phyloP scores from a whole-genome alignment of 495 filamentous ascomycete species.

The Trypethelium eluteriae region DNA sequence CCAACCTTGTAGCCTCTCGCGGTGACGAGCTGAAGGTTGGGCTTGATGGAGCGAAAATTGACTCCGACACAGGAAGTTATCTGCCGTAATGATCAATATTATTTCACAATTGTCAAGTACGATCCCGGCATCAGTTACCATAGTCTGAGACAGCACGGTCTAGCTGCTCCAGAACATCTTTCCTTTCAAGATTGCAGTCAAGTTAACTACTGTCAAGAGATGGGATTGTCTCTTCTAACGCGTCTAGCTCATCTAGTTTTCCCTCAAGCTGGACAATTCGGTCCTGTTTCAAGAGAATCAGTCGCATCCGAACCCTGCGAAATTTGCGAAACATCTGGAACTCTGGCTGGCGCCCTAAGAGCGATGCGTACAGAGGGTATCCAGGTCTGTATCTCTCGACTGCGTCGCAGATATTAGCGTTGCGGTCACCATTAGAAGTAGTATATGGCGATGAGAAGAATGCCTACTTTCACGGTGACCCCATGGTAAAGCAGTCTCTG shows the following conservation, averaged over 20 bases:
- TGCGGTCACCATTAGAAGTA: neutral
- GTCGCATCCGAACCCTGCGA: neutral
- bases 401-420: neutral
- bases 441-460: neutral
- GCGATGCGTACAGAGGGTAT: neutral
- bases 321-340: conserved; percentile 2
- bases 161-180: neutral
- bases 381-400: neutral
- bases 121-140: neutral
- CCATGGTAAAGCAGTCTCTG: neutral
- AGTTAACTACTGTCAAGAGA: neutral
- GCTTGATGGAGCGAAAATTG: neutral
- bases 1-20: neutral
- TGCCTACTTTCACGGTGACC: neutral
- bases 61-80: neutral
- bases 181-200: neutral
- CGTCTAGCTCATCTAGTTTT: neutral
- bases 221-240: neutral
- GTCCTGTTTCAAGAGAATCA: conserved; percentile 22
- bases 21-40: neutral
- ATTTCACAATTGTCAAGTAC: neutral
- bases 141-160: conserved; percentile 9
- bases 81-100: neutral
- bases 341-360: neutral
- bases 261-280: neutral